Evolutionary conservation across 768 basidiomycete species (phyloP).

Genomic region (Trametes coccinea): DNA sequence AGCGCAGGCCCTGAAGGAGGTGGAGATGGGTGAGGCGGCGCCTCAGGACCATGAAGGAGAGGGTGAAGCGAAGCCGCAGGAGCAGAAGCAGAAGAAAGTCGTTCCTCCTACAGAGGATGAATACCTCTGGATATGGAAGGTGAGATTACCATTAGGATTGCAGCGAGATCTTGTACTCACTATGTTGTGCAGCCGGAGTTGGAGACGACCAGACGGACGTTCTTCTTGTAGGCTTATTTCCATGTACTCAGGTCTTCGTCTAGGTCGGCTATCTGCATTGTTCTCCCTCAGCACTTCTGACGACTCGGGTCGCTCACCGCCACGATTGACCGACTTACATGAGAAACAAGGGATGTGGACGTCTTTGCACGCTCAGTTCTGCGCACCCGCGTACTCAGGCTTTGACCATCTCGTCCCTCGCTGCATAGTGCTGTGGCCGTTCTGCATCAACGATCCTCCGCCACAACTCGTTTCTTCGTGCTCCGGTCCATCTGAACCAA

Average conservation of each 20-base stretch:
- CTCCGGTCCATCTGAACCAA: no score
- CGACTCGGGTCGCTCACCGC: no score
- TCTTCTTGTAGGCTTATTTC: conserved; percentile 64
- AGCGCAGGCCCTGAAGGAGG: conserved; percentile 16
- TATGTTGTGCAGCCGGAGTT: conserved; percentile 71
- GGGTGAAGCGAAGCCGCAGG: conserved; percentile 25
- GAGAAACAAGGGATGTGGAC: no score
- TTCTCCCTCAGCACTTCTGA: no score
- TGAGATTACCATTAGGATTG: conserved; percentile 37
- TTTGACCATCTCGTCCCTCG: no score
- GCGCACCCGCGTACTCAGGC: no score
- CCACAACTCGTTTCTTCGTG: no score
- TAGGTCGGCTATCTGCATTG: no score
- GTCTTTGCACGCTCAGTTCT: no score
- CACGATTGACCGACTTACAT: no score
- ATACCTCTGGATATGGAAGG: conserved; percentile 91
- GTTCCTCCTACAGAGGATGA: conserved; percentile 72
- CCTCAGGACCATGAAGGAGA: conserved; percentile 37
- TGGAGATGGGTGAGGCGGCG: conserved; percentile 32
- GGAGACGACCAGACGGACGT: conserved; percentile 86
- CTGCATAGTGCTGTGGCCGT: no score
- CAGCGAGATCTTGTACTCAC: conserved; percentile 7
- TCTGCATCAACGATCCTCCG: no score
- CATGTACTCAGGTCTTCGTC: not conserved
- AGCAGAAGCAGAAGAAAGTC: conserved; percentile 33